phyloP scores from a whole-genome alignment of 139 green algal species.

The Mesotaenium endlicherianum region DNA sequence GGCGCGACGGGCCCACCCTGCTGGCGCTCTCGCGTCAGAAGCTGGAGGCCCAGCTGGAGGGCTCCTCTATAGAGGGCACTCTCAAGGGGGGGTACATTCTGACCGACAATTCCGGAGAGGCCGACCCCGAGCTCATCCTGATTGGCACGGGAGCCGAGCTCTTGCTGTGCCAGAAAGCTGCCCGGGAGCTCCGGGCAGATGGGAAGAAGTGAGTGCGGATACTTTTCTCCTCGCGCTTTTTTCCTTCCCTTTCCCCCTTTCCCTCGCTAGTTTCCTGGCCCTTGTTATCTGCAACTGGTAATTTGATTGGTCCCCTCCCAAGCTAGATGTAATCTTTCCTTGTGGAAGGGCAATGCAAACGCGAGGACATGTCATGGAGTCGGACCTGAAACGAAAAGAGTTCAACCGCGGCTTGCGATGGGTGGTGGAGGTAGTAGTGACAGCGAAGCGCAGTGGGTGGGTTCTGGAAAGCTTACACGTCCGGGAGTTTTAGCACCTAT shows the following conservation, averaged over 20 bases:
- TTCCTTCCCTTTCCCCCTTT: neutral
- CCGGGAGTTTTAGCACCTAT: no score
- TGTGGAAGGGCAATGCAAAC: no score
- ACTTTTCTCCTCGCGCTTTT: neutral
- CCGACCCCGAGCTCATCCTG: conserved; percentile 71
- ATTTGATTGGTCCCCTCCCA: no score
- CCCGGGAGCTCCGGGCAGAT: conserved; percentile 72
- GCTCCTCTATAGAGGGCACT: conserved; percentile 71
- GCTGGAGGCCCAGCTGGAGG: conserved; percentile 83
- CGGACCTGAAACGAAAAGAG: no score
- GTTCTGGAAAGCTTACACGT: no score
- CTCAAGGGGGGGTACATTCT: conserved; percentile 91
- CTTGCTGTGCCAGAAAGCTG: conserved; percentile 77
- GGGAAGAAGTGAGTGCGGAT: conserved; percentile 21
- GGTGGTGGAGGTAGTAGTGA: no score
- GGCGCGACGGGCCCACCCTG: conserved; percentile 69
- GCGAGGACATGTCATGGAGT: no score
- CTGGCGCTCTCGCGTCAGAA: conserved; percentile 93
- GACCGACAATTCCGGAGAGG: conserved; percentile 37
- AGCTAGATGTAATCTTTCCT: no score
- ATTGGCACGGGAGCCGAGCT: conserved; percentile 95
- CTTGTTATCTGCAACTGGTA: no score
- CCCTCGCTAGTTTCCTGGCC: no score
- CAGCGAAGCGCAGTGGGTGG: no score
- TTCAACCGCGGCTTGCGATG: no score